Evolutionary conservation across 73 alveolate species (phyloP), one percentile per base, ranked within the genome.

Genomic region (Paramecium tetraurelia): DNA sequence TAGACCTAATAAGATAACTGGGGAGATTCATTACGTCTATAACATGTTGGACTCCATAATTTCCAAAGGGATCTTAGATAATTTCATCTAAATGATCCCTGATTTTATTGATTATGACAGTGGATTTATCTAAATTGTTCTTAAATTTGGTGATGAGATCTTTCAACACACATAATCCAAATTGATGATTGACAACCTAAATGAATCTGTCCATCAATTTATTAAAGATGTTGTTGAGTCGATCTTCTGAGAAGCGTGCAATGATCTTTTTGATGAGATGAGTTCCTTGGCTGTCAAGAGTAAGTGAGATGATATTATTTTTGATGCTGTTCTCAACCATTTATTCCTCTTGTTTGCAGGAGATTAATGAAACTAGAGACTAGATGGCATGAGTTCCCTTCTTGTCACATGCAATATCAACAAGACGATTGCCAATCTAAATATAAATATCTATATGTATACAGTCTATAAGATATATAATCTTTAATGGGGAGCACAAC

Each of bases 371-470:
- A 21, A 77, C 71, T 10, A 77, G 40, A 35, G 89, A 77, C 18
- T 77, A 77, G 7, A 77, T 44, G 5, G 89, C 59, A 77, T 77
- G 72, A 4, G 89, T 77, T 38, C 89, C 89, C 72, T 77, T 77
- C 18, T 77, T 77, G 43, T 77, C 89, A 77, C 89, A 77, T 16
- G 89, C 89, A 35, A 77, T 77, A 9, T 77, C 89, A n/a, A 41
- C 89, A 16, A 77, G 33, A 27, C 48, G 24, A 77, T 77, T 27
- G 7, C 38, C 41, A 5, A 77, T 77, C 89, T 77, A 44, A 14
- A 14, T 20, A 40, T 22, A 27, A 4, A 22, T 40, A 10, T 44
- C 41, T 53, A 22, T 16, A 3, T 4, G 20, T 21, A 38, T 77
- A 77, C 89, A 12, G 31, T 77, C 9, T n/a, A 24, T 22, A 80